These are phyloP conservation scores for Trichoderma simmonsii DNA, from an alignment of 2,329 filamentous ascomycete species.

Conservation along the genomic window DNA sequence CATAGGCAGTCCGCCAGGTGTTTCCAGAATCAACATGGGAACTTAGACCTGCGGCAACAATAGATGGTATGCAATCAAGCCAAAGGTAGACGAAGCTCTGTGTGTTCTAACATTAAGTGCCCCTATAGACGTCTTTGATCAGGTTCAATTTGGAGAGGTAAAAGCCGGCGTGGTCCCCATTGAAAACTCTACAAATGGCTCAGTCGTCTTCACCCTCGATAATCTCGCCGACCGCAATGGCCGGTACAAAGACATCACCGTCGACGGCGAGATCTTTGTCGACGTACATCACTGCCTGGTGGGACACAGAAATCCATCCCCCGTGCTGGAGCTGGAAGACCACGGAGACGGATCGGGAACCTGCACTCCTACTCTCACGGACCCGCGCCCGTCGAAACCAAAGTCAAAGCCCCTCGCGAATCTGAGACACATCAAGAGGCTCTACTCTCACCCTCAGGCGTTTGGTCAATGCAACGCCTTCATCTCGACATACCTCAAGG, in stretches of 20 bases:
- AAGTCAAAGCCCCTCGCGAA: conserved; percentile 46
- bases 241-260: conserved; percentile 64
- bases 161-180: conserved; percentile 83
- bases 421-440: conserved; percentile 63
- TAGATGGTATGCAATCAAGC: conserved; percentile 39
- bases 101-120: not conserved
- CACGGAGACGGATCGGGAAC: conserved; percentile 39
- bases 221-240: conserved; percentile 72
- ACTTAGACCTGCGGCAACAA: conserved; percentile 50
- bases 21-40: conserved; percentile 49
- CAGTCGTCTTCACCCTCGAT: conserved; percentile 86
- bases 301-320: conserved; percentile 43
- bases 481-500: conserved; percentile 65
- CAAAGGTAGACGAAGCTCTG: not conserved
- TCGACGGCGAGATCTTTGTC: conserved; percentile 82
- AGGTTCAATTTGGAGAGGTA: conserved; percentile 64
- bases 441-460: conserved; percentile 94
- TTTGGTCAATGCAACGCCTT: conserved; percentile 87
- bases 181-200: conserved; percentile 94
- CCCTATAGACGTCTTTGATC: conserved; percentile 68
- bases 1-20: conserved; percentile 44
- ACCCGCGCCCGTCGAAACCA: conserved; percentile 44
- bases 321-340: conserved; percentile 31
- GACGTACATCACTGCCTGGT: conserved; percentile 86
- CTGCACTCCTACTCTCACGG: conserved; percentile 48